Percentiles rank a stretch among this genome's conserved stretches.
These are phyloP conservation scores for Cryptococcus sp. DNA, from an alignment of 1,284 basidiomycete genomes.

Conservation along the genomic window DNA sequence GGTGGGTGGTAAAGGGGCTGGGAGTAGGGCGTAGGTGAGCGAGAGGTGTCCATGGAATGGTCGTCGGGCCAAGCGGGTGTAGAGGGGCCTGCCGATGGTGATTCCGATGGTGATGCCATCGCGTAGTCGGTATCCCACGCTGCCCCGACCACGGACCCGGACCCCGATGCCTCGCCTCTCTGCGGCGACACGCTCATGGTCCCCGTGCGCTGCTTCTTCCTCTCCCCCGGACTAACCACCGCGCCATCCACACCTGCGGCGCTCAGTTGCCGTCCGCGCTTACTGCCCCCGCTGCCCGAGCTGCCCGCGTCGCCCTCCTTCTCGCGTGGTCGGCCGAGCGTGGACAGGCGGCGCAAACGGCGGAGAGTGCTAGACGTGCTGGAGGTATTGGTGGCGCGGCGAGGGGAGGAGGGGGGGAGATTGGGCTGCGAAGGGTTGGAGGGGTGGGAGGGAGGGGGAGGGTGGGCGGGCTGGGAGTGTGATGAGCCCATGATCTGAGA, in stretches of 20 bases:
- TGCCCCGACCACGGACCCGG: not conserved
- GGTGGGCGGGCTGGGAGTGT: slow-evolving; percentile 8
- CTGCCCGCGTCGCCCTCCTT: not conserved
- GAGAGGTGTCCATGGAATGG: not conserved
- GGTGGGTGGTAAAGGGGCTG: not conserved
- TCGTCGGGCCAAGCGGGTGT: not conserved
- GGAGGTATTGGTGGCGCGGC: not conserved
- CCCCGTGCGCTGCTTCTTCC: slow-evolving; percentile 4
- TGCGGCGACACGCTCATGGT: not conserved
- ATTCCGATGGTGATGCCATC: not conserved
- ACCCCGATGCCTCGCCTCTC: not conserved
- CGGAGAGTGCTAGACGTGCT: slow-evolving; percentile 4
- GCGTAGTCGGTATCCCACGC: not conserved
- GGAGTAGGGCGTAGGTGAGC: not conserved
- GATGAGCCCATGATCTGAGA: slow-evolving; percentile 15
- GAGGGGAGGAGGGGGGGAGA: not conserved
- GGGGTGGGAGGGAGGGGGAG: slow-evolving; percentile 7
- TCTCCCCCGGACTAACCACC: not conserved
- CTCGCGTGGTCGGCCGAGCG: slow-evolving; percentile 6
- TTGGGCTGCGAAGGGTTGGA: not conserved
- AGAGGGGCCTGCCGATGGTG: not conserved
- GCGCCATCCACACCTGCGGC: slow-evolving; percentile 4
- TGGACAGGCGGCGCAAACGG: slow-evolving; percentile 14
- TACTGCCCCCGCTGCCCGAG: not conserved
- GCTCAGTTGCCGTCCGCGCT: slow-evolving; percentile 5